Percentiles rank a stretch among this genome's conserved stretches.
phyloP scores from a whole-genome alignment of 2,329 filamentous ascomycete species.

The Penicillium digitatum region DNA sequence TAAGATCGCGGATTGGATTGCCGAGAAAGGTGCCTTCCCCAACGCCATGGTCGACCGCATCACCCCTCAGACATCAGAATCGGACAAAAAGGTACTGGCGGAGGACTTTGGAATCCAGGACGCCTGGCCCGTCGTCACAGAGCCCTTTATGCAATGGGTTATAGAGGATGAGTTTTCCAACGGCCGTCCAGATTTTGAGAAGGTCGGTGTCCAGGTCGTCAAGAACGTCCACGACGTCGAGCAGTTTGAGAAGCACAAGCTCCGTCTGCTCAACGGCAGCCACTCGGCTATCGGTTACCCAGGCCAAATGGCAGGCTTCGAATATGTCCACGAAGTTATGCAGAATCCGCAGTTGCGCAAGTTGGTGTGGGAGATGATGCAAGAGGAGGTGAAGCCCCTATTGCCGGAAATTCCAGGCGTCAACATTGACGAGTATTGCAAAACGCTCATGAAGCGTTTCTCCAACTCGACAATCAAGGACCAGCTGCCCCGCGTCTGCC shows the following conservation, averaged over 20 bases:
- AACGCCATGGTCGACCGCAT: slow-evolving; percentile 57
- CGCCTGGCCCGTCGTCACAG: slow-evolving; percentile 53
- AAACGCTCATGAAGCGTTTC: slow-evolving; percentile 53
- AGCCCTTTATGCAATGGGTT: slow-evolving; percentile 57
- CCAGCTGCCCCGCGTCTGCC: slow-evolving; percentile 51
- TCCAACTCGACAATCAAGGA: slow-evolving; percentile 56
- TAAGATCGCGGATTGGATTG: slow-evolving; percentile 50
- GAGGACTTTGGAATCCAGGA: slow-evolving; percentile 49
- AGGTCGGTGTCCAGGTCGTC: slow-evolving; percentile 53
- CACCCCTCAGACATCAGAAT: slow-evolving; percentile 48
- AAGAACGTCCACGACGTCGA: slow-evolving; percentile 51
- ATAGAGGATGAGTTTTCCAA: slow-evolving; percentile 52
- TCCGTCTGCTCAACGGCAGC: slow-evolving; percentile 52
- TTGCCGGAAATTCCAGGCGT: slow-evolving; percentile 51
- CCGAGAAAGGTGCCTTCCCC: slow-evolving; percentile 49
- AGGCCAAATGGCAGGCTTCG: slow-evolving; percentile 51
- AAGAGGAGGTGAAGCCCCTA: slow-evolving; percentile 52
- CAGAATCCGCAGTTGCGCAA: slow-evolving; percentile 47
- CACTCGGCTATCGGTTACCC: slow-evolving; percentile 54
- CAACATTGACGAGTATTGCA: slow-evolving; percentile 52
- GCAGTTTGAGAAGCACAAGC: slow-evolving; percentile 56
- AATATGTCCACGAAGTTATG: slow-evolving; percentile 55
- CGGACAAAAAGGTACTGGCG: slow-evolving; percentile 47
- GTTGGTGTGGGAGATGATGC: slow-evolving; percentile 55
- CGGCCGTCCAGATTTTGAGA: slow-evolving; percentile 52